Evolutionary conservation across 495 filamentous ascomycete genomes (phyloP).

Genomic region (Xanthoparmelia taractica): DNA sequence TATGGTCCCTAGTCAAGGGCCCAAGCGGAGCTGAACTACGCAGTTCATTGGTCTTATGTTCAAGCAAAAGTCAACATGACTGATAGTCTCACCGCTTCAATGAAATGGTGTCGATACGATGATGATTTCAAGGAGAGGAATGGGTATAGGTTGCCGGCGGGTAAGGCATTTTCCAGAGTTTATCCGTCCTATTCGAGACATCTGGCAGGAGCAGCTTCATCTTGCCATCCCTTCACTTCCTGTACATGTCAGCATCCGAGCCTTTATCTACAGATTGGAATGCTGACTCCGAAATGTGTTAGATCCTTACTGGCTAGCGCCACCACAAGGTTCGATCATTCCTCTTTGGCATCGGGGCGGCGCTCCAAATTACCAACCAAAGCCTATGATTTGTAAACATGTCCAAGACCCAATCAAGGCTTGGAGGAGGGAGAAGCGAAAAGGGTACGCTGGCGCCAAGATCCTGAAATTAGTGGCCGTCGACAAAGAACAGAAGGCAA

Average conservation of each 20-base stretch:
- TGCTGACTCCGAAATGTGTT: background rate
- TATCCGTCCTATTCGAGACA: no score
- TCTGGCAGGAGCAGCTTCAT: no score
- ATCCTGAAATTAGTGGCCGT: background rate
- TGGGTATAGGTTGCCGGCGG: slow-evolving; percentile 26
- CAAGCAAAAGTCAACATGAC: slow-evolving; percentile 23
- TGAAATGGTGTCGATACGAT: slow-evolving; percentile 26
- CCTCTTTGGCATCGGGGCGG: slow-evolving; percentile 30
- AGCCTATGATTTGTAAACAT: slow-evolving; percentile 28
- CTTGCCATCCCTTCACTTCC: no score
- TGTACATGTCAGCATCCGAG: no score
- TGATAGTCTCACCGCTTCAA: slow-evolving; percentile 28
- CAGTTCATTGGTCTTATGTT: slow-evolving; percentile 27
- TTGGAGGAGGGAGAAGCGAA: slow-evolving; percentile 23
- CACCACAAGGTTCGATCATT: slow-evolving; percentile 30
- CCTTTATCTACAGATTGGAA: no score
- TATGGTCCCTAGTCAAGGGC: slow-evolving; percentile 15
- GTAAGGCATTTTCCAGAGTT: background rate
- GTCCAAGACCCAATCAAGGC: slow-evolving; percentile 27
- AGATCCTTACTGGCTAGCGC: slow-evolving; percentile 30
- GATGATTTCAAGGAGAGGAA: slow-evolving; percentile 24
- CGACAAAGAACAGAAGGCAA: background rate
- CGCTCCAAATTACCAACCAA: slow-evolving; percentile 29
- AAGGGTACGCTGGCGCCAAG: background rate
- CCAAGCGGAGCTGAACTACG: slow-evolving; percentile 29